A percentile compares a stretch with the other conserved stretches of the same genome.
These are phyloP conservation scores for Xylariaceae sp. DNA, from an alignment of 2,329 filamentous ascomycete species.

Conservation along the genomic window DNA sequence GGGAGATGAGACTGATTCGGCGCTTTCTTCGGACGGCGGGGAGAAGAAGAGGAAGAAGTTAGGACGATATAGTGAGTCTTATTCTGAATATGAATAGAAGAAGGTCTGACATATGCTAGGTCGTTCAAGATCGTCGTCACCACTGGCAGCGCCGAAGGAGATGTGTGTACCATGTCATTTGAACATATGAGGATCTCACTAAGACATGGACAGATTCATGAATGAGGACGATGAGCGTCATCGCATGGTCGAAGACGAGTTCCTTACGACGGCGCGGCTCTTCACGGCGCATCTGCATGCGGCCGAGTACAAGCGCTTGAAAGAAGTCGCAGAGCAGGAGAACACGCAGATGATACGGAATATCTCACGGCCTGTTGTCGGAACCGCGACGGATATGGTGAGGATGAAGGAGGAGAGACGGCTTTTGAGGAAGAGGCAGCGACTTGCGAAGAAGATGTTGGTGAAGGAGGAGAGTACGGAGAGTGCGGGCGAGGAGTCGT, in stretches of 20 bases:
- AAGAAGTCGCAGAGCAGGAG: constrained; percentile 48
- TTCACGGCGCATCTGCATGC: constrained; percentile 73
- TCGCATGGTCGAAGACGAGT: constrained; percentile 82
- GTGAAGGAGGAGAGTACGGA: constrained; percentile 26
- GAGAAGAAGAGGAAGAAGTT: constrained; percentile 8
- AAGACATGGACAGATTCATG: constrained; percentile 52
- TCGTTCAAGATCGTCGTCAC: constrained; percentile 44
- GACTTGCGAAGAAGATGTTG: constrained; percentile 23
- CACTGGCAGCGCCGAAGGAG: constrained; percentile 44
- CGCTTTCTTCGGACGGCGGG: constrained; percentile 9
- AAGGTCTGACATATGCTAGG: constrained; percentile 10
- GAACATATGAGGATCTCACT: neutral
- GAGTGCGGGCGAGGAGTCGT: constrained; percentile 25
- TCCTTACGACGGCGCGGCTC: constrained; percentile 58
- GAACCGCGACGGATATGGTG: constrained; percentile 35
- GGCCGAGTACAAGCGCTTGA: constrained; percentile 69
- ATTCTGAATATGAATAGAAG: no score
- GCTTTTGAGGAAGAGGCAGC: constrained; percentile 35
- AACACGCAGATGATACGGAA: constrained; percentile 48
- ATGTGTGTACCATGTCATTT: constrained; percentile 32
- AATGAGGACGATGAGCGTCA: constrained; percentile 65
- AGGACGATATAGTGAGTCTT: constrained; percentile 13
- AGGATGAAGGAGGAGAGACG: constrained; percentile 35
- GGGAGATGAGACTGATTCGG: neutral
- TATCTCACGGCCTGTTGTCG: constrained; percentile 49